Percentiles rank a stretch among this genome's conserved stretches.
Evolutionary conservation across 371 early-diverging fungal species (phyloP).

Genomic region (Batrachochytrium dendrobatidis): DNA sequence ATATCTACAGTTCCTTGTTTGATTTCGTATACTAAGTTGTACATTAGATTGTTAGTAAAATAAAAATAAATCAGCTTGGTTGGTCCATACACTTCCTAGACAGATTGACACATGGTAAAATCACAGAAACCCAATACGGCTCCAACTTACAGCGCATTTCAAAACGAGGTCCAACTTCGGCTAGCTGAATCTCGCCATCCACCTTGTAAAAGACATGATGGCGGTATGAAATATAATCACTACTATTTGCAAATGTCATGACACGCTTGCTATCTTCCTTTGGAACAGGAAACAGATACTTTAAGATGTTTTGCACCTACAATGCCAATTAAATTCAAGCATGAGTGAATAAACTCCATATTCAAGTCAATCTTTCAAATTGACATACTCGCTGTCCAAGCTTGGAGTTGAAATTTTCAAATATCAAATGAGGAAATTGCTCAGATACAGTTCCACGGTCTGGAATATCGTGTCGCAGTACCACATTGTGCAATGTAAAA

Average conservation of each 20-base stretch:
- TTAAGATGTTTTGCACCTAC: slow-evolving; percentile 77
- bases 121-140: too few species aligned
- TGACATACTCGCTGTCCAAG: slow-evolving; percentile 71
- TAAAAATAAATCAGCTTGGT: too few species aligned
- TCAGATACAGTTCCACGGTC: slow-evolving; percentile 93
- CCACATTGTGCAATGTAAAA: slow-evolving; percentile 95
- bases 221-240: slow-evolving; percentile 92
- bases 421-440: slow-evolving; percentile 92
- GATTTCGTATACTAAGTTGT: slow-evolving; percentile 76
- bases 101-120: too few species aligned
- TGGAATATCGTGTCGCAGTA: slow-evolving; percentile 93
- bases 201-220: slow-evolving; percentile 92
- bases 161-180: slow-evolving; percentile 97
- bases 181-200: slow-evolving; percentile 82
- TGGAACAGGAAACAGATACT: slow-evolving; percentile 92
- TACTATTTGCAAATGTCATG: slow-evolving; percentile 93
- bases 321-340: neutral
- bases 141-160: slow-evolving; percentile 89
- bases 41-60: too few species aligned
- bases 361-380: neutral
- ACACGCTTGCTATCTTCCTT: slow-evolving; percentile 93
- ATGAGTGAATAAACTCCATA: neutral
- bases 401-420: slow-evolving; percentile 85
- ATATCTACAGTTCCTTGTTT: slow-evolving; percentile 91
- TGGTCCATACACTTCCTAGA: too few species aligned